phyloP scores from a whole-genome alignment of 192 early-diverging fungal species.

The Coemansia sp. region DNA sequence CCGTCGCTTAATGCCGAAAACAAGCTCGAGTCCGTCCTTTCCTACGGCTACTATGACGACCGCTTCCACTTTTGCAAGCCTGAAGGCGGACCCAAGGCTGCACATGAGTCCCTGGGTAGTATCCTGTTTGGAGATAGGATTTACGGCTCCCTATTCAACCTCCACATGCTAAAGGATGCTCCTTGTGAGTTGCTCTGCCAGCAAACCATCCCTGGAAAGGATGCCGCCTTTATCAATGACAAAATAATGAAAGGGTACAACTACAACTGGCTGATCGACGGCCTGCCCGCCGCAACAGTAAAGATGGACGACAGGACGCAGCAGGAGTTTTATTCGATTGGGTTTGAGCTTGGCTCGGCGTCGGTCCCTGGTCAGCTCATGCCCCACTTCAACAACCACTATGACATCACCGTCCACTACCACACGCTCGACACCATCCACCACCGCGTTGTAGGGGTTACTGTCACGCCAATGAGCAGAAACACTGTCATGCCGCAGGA shows the following conservation, averaged over 20 bases:
- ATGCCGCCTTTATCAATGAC: conserved; percentile 86
- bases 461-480: conserved; percentile 72
- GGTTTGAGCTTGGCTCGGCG: conserved; percentile 74
- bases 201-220: conserved; percentile 62
- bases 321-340: conserved; percentile 69
- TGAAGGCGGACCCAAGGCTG: conserved; percentile 61
- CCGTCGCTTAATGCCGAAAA: conserved; percentile 65
- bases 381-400: conserved; percentile 82
- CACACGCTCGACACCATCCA: conserved; percentile 68
- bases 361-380: conserved; percentile 27
- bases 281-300: conserved; percentile 77
- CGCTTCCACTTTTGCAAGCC: conserved; percentile 87
- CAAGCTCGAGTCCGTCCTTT: conserved; percentile 74
- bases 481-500: conserved; percentile 35
- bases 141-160: conserved; percentile 77
- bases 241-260: conserved; percentile 78
- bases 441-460: conserved; percentile 86
- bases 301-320: conserved; percentile 60
- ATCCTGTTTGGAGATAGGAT: conserved; percentile 97
- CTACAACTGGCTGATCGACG: conserved; percentile 89
- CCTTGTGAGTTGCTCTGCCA: conserved; percentile 72
- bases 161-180: conserved; percentile 64
- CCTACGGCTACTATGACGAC: conserved; percentile 88
- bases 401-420: conserved; percentile 81
- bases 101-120: conserved; percentile 83